Conservation (phyloP, 805 yeast genomes). For the Gaillardinia entomophila region DNA sequence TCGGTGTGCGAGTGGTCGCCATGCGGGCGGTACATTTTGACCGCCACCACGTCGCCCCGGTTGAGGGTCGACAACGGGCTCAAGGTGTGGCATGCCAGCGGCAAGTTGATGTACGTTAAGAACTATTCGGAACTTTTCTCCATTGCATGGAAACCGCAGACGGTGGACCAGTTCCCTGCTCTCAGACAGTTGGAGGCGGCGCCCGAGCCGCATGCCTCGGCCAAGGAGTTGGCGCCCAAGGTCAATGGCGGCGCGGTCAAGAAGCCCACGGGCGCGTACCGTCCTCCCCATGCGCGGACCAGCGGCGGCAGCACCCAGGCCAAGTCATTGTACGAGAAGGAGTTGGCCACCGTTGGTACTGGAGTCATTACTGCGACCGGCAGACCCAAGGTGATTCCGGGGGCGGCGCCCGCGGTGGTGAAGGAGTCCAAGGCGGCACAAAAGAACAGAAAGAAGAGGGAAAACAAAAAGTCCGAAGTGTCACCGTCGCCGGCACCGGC, state of each 20-base stretch:
- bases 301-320: conserved; percentile 19
- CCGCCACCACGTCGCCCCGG: conserved; percentile 97
- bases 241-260: conserved; percentile 27
- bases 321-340: conserved; percentile 56
- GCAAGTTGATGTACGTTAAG: conserved; percentile 69
- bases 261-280: conserved; percentile 83
- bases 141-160: conserved; percentile 80
- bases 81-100: conserved; percentile 89
- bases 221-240: conserved; percentile 49
- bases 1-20: conserved; percentile 98
- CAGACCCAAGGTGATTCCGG: conserved; percentile 46
- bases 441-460: conserved; percentile 73
- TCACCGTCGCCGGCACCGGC: conserved; percentile 8
- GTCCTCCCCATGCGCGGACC: conserved; percentile 92
- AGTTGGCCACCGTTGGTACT: conserved; percentile 27
- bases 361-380: conserved; percentile 18
- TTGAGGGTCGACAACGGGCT: conserved; percentile 94
- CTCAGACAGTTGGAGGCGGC: conserved; percentile 46
- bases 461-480: conserved; percentile 39
- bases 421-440: conserved; percentile 60
- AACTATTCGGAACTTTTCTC: conserved; percentile 78
- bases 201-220: conserved; percentile 68
- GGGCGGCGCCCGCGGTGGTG: conserved; percentile 43
- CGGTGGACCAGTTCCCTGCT: conserved; percentile 48
- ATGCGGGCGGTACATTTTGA: conserved; percentile 85